phyloP scores from a whole-genome alignment of 2,329 filamentous ascomycete species.

The Venturia asperata region DNA sequence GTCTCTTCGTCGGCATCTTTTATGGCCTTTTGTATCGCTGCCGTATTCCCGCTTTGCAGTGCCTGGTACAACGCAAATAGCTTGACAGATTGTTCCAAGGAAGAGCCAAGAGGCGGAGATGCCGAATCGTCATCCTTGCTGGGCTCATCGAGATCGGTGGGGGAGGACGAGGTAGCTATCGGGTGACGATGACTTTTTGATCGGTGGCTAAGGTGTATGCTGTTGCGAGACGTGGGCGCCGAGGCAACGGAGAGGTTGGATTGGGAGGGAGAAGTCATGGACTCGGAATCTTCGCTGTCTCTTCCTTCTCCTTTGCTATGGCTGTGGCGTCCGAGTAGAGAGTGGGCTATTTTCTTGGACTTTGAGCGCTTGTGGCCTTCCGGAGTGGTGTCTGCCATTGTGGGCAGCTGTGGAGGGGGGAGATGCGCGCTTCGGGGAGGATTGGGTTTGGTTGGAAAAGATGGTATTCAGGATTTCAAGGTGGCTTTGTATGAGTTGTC shows the following conservation, averaged over 20 bases:
- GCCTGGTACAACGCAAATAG: slow-evolving; percentile 94
- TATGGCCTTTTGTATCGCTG: slow-evolving; percentile 80
- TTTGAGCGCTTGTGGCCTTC: slow-evolving; percentile 9
- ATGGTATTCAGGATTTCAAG: background rate
- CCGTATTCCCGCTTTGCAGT: slow-evolving; percentile 81
- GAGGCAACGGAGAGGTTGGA: background rate
- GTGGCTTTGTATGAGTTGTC: background rate
- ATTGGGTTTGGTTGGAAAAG: background rate
- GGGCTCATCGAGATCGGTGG: background rate
- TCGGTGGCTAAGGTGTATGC: slow-evolving; percentile 4
- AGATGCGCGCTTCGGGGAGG: background rate
- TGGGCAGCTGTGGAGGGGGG: background rate
- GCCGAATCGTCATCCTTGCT: background rate
- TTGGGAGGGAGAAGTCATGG: background rate
- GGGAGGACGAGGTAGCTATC: background rate
- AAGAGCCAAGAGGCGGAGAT: slow-evolving; percentile 26
- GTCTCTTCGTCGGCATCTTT: slow-evolving; percentile 45
- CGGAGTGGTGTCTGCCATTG: slow-evolving; percentile 3
- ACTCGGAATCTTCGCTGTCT: slow-evolving; percentile 1
- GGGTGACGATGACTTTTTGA: background rate
- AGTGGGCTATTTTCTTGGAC: slow-evolving; percentile 11
- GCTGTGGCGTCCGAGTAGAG: background rate
- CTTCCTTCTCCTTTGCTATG: background rate
- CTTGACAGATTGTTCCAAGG: slow-evolving; percentile 81
- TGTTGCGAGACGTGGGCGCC: background rate